These are phyloP conservation scores for Zalerion maritima DNA, from an alignment of 495 filamentous ascomycete species.

Conservation along the genomic window DNA sequence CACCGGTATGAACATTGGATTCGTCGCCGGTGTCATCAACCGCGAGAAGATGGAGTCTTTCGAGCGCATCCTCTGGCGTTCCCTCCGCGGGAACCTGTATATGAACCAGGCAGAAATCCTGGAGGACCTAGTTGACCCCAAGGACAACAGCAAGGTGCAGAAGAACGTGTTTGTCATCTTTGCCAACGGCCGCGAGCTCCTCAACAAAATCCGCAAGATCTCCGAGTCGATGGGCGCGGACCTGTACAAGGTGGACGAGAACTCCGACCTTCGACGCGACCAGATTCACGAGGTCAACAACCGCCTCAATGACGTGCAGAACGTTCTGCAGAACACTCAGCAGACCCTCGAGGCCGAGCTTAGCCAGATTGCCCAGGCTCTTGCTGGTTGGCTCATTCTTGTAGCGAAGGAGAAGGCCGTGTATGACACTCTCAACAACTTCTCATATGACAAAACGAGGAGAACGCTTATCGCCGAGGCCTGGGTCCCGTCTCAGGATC, in stretches of 20 bases:
- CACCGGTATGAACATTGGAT: slow-evolving; percentile 96
- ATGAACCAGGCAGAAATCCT: slow-evolving; percentile 99
- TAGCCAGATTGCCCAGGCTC: slow-evolving; percentile 73
- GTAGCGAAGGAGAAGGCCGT: slow-evolving; percentile 97
- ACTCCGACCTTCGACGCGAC: slow-evolving; percentile 80
- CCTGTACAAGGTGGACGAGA: slow-evolving; percentile 93
- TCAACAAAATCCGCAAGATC: slow-evolving; percentile 97
- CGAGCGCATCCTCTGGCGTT: slow-evolving; percentile 93
- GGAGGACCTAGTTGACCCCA: slow-evolving; percentile 83
- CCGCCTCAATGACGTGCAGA: slow-evolving; percentile 74
- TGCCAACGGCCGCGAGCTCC: slow-evolving; percentile 92
- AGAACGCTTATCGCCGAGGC: slow-evolving; percentile 96
- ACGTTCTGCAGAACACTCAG: slow-evolving; percentile 91
- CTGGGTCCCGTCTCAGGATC: slow-evolving; percentile 85
- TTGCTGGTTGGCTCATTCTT: slow-evolving; percentile 91
- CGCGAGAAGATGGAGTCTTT: slow-evolving; percentile 87
- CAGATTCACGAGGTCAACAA: slow-evolving; percentile 96
- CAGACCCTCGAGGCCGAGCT: slow-evolving; percentile 86
- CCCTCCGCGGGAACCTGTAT: slow-evolving; percentile 92
- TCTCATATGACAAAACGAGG: slow-evolving; percentile 87
- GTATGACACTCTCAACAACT: slow-evolving; percentile 91
- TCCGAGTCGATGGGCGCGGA: slow-evolving; percentile 92
- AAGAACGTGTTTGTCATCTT: slow-evolving; percentile 99
- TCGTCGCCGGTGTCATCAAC: slow-evolving; percentile 95
- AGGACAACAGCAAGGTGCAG: slow-evolving; percentile 74